Conservation (phyloP, 805 yeast species). For the Ogataea methanolica region DNA sequence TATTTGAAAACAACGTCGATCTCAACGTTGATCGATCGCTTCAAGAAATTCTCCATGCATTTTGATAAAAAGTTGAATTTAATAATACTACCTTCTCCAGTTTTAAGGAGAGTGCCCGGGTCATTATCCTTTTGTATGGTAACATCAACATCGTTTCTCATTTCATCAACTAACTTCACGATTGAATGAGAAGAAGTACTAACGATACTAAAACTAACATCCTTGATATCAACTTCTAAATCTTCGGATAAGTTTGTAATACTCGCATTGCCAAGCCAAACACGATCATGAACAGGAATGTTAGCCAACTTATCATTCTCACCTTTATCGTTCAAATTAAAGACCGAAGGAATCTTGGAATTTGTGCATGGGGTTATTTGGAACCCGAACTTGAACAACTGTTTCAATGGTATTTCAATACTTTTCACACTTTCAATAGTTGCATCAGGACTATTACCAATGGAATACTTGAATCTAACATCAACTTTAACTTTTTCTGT, state of each 20-base stretch:
- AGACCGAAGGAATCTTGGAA: constrained; percentile 25
- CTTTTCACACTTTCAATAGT: constrained; percentile 24
- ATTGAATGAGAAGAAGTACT: constrained; percentile 6
- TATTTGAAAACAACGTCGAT: constrained; percentile 16
- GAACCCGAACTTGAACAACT: constrained; percentile 28
- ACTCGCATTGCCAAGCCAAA: constrained; percentile 31
- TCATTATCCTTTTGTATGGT: no score
- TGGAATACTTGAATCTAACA: constrained; percentile 22
- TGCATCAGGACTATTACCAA: constrained; percentile 26
- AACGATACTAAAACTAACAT: constrained; percentile 12
- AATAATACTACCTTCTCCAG: neutral
- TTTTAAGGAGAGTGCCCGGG: no score
- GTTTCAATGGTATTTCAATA: constrained; percentile 23
- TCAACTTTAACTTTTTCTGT: constrained; percentile 9
- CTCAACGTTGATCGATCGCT: constrained; percentile 20
- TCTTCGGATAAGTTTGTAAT: constrained; percentile 26
- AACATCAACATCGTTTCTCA: no score
- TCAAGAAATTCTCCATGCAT: constrained; percentile 12
- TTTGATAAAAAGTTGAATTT: constrained; percentile 13
- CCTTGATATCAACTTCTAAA: constrained; percentile 32
- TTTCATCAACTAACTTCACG: constrained; percentile 5
- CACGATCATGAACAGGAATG: constrained; percentile 30
- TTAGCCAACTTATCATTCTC: constrained; percentile 9
- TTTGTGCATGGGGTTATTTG: constrained; percentile 29
- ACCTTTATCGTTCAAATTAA: constrained; percentile 10